Evolutionary conservation across 192 early-diverging fungal species (phyloP), one percentile per base, ranked within the genome.

Genomic region (Anaeromyces robustus): DNA sequence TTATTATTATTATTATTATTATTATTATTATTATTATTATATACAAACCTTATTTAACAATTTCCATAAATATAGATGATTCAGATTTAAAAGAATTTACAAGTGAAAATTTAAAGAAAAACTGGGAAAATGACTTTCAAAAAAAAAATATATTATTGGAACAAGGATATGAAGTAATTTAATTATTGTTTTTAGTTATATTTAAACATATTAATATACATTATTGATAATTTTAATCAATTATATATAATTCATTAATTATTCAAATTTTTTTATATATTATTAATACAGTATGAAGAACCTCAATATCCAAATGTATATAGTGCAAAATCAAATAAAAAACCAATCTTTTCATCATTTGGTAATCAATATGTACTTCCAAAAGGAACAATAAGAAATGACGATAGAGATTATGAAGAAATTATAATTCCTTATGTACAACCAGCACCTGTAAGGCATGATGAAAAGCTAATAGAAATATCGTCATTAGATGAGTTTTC

Each of bases 361-460:
- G 43, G 43, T 29, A 78, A 30, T 30, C 77, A 81, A 34, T 81
- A 77, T 34, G 29, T 34, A 9, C 80, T 81, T 19, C 80, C 80
- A 29, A 19, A 26, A 16, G 80, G 80, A 34, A 81, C 80, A 14
- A 29, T 26, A 6, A 30, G 80, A 29, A 30, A 29, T 26, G 77
- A 81, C 26, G 19, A 59, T 31, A 81, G 92, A 83, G 92, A 96
- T 82, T 94, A 95, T 81, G 96, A 99, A 81, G 95, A 97, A 86
- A 92, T 98, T 30, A 91, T 87, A 0, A 96, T 99, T 78, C 98
- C 98, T 1, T 87, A 94, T 13, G 84, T 94, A 1, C 87, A 87
- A 59, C 86, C 88, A 29, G 92, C 94, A 2, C 91, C 93, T 22
- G 83, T 87, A 2, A 91, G 92, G 17, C 80, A 86, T 0, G 86